Conservation (phyloP, 768 basidiomycete species). For the Hebeloma cylindrosporum region DNA sequence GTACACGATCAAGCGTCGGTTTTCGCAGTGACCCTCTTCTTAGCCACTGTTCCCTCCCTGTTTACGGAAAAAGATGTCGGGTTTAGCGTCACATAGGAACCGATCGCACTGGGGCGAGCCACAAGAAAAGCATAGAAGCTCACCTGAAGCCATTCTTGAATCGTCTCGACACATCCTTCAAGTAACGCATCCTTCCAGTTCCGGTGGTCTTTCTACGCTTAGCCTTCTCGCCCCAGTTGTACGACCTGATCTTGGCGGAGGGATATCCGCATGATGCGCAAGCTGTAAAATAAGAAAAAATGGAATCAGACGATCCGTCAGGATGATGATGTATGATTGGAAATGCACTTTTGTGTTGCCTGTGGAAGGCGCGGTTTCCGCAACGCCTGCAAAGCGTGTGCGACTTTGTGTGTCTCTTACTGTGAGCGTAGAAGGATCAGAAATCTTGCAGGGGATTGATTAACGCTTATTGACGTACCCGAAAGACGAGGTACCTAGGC, state of each 20-base stretch:
- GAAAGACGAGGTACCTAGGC: constrained; percentile 87
- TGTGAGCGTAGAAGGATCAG: constrained; percentile 30
- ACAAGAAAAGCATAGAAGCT: constrained; percentile 16
- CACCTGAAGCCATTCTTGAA: constrained; percentile 99
- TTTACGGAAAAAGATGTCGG: constrained; percentile 2
- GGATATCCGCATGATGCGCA: constrained; percentile 98
- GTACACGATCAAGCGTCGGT: constrained; percentile 37
- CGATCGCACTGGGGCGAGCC: no score
- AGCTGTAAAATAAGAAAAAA: constrained; percentile 43
- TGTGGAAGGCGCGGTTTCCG: constrained; percentile 94
- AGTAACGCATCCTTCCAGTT: constrained; percentile 91
- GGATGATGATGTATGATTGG: not conserved
- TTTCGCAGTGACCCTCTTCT: constrained; percentile 72
- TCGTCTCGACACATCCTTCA: constrained; percentile 88
- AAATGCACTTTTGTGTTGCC: constrained; percentile 91
- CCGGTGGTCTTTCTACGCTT: constrained; percentile 99
- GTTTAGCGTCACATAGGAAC: no score
- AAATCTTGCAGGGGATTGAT: not conserved
- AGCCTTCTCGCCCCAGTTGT: constrained; percentile 98
- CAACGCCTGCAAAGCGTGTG: constrained; percentile 98
- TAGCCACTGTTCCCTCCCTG: constrained; percentile 90
- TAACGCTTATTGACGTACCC: constrained; percentile 74
- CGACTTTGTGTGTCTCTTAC: constrained; percentile 96
- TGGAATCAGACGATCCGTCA: no score
- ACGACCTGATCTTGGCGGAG: constrained; percentile 91